These are phyloP conservation scores for Saccharomycopsis fermentans DNA, from an alignment of 805 yeast species.

Conservation along the genomic window DNA sequence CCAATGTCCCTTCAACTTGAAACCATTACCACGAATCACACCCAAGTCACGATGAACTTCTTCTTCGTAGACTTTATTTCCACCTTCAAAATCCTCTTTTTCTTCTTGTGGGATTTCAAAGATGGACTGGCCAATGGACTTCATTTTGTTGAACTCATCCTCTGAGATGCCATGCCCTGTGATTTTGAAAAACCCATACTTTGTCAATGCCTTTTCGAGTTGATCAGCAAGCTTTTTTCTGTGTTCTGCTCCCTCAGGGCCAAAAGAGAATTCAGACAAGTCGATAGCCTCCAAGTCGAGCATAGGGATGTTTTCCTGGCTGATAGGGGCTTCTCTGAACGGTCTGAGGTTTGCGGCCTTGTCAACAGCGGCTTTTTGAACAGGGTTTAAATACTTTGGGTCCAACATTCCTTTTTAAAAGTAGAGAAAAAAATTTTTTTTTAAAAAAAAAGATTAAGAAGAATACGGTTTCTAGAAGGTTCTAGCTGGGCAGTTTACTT, in stretches of 20 bases:
- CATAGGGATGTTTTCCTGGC: slow-evolving; percentile 23
- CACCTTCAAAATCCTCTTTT: slow-evolving; percentile 32
- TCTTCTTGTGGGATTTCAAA: slow-evolving; percentile 32
- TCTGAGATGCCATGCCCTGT: slow-evolving; percentile 32
- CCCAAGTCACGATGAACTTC: slow-evolving; percentile 27
- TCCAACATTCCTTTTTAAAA: not conserved
- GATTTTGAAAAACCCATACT: slow-evolving; percentile 36
- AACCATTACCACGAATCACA: slow-evolving; percentile 38
- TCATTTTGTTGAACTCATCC: slow-evolving; percentile 27
- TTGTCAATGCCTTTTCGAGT: slow-evolving; percentile 32
- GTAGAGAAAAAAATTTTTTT: too few species aligned
- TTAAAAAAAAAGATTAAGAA: too few species aligned
- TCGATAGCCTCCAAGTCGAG: slow-evolving; percentile 25
- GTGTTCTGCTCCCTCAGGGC: slow-evolving; percentile 26
- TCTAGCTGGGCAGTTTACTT: too few species aligned
- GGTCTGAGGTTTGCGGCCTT: slow-evolving; percentile 26
- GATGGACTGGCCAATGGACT: slow-evolving; percentile 33
- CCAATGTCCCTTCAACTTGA: slow-evolving; percentile 41
- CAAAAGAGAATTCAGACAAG: slow-evolving; percentile 28
- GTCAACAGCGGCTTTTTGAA: slow-evolving; percentile 5
- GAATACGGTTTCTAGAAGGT: too few species aligned
- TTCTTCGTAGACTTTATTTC: slow-evolving; percentile 24
- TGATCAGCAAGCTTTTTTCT: slow-evolving; percentile 28
- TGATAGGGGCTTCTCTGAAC: slow-evolving; percentile 24
- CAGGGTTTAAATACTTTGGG: slow-evolving; percentile 9